Conservation (phyloP, 306 rosid genomes). For the Ziziphus jujuba region DNA sequence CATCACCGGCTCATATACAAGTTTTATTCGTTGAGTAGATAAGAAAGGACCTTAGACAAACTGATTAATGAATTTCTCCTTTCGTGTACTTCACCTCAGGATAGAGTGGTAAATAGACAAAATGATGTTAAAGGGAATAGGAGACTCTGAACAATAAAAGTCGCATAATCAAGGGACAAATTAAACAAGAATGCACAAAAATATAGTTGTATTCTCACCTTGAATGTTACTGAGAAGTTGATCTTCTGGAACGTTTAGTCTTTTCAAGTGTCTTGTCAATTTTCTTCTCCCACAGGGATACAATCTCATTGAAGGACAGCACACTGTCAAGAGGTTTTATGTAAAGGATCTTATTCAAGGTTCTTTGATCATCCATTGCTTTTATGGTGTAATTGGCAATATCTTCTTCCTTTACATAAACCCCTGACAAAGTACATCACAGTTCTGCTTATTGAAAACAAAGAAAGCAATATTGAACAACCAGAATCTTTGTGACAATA, state of each 20-base stretch:
- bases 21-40: too few relatives aligned
- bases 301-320: conserved; percentile 38
- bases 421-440: too few relatives aligned
- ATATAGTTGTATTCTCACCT: conserved; percentile 8
- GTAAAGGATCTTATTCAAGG: conserved; percentile 41
- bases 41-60: conserved; percentile 28
- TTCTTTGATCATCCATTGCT: conserved; percentile 46
- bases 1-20: too few relatives aligned
- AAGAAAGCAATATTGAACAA: too few relatives aligned
- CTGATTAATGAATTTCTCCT: conserved; percentile 21
- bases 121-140: conserved; percentile 23
- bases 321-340: too few relatives aligned
- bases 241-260: conserved; percentile 33
- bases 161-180: neutral
- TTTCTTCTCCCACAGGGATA: conserved; percentile 48
- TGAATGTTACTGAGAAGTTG: conserved; percentile 39
- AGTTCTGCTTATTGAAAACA: too few relatives aligned
- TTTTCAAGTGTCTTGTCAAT: conserved; percentile 43
- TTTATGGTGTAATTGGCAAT: too few relatives aligned
- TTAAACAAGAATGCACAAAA: neutral
- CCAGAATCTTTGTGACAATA: too few relatives aligned
- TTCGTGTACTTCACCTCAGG: conserved; percentile 43
- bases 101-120: conserved; percentile 29
- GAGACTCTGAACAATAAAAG: conserved; percentile 28
- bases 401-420: too few relatives aligned